These are phyloP conservation scores for Brasilioporus rufonigricans DNA, from an alignment of 768 basidiomycete species.

Conservation along the genomic window DNA sequence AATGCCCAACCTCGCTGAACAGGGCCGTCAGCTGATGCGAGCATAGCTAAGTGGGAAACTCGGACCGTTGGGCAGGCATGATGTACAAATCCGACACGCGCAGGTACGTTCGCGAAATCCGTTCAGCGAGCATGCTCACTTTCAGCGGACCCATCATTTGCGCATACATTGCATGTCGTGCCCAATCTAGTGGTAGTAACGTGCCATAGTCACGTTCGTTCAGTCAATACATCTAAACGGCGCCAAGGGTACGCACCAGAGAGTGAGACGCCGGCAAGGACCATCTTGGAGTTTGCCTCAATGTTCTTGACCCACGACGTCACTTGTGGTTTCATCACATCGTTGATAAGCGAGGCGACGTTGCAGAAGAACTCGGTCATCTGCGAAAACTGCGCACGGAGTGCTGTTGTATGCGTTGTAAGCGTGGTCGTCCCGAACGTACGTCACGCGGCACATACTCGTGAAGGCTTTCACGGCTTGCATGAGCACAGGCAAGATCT, in stretches of 20 bases:
- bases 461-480: conserved; percentile 19
- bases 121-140: conserved; percentile 23
- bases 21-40: neutral
- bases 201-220: neutral
- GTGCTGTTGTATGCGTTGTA: neutral
- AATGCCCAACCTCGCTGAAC: conserved; percentile 12
- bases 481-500: conserved; percentile 17
- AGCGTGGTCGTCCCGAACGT: too few species aligned
- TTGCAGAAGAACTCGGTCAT: conserved; percentile 18
- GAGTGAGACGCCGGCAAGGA: conserved; percentile 17
- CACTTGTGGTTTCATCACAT: conserved; percentile 21
- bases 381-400: conserved; percentile 20
- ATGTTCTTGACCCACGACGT: conserved; percentile 14
- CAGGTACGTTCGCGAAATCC: conserved; percentile 17
- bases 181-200: conserved; percentile 1
- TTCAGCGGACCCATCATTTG: conserved; percentile 25
- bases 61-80: conserved; percentile 22
- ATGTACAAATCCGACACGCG: conserved; percentile 21
- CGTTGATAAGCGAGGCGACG: conserved; percentile 17
- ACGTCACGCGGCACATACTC: neutral
- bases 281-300: conserved; percentile 14
- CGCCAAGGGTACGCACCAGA: neutral
- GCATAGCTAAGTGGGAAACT: neutral
- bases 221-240: neutral
- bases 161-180: conserved; percentile 18